phyloP scores from a whole-genome alignment of 202 grass and related monocot genomes.

The Panicum hallii region DNA sequence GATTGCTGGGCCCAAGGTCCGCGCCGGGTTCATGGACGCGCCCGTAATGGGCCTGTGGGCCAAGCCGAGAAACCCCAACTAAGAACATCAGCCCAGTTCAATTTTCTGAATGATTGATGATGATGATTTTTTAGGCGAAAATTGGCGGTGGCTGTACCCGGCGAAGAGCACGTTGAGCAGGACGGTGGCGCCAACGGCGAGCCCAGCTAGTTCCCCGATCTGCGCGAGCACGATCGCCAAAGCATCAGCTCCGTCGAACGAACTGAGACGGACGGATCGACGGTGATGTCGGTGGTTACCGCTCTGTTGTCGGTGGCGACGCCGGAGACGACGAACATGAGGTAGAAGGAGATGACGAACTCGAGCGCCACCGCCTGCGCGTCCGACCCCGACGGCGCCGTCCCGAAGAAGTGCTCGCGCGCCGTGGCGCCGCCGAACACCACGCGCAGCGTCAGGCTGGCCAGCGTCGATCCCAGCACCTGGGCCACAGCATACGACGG shows the following conservation, averaged over 20 bases:
- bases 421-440: slow-evolving; percentile 44
- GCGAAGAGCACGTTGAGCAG: slow-evolving; percentile 65
- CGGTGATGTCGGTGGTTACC: background rate
- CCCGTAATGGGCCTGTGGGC: slow-evolving; percentile 54
- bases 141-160: slow-evolving; percentile 42
- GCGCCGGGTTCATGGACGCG: slow-evolving; percentile 75
- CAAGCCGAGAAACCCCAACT: background rate
- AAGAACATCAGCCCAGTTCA: background rate
- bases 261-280: background rate
- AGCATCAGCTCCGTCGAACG: background rate
- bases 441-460: slow-evolving; percentile 57
- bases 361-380: slow-evolving; percentile 60
- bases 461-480: slow-evolving; percentile 56
- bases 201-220: slow-evolving; percentile 62
- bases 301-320: slow-evolving; percentile 74
- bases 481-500: slow-evolving; percentile 56
- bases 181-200: slow-evolving; percentile 65
- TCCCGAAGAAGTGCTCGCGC: slow-evolving; percentile 57
- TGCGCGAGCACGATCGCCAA: background rate
- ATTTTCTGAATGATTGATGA: background rate
- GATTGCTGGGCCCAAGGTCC: slow-evolving; percentile 64
- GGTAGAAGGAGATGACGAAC: slow-evolving; percentile 78
- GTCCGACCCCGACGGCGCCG: slow-evolving; percentile 52
- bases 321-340: slow-evolving; percentile 77
- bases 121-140: background rate